Evolutionary conservation across 495 filamentous ascomycete species (phyloP), one percentile per base, ranked within the genome.

Genomic region (Xanthoparmelia taractica): DNA sequence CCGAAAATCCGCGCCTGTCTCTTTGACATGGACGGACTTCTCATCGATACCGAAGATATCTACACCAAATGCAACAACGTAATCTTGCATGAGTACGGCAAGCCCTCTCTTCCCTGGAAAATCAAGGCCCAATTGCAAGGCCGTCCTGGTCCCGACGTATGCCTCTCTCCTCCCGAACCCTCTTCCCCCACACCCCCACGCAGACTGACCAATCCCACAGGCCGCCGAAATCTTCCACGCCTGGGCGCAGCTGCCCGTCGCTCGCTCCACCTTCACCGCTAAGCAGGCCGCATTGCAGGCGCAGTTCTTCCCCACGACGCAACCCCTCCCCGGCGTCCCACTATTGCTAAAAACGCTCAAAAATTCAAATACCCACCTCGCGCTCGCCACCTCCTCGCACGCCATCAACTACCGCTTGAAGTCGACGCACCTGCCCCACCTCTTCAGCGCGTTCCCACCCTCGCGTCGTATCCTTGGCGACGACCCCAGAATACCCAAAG

Each of bases 1-100:
- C 91, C 90, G 31, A 86, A 87, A 55, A 83, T 97, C 62, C 84
- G 91, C 62, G 94, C 94, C 63, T 96, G 92, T 76, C 86, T 99
- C 63, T 99, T 99, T 72, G 94, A 98, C 80, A 96, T 98, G 92
- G 94, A 98, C 72, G 94, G 94, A 50, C 86, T 98, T 34, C 82
- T 98, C 25, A 86, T 98, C 66, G 86, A 97, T 75, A 90, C 90
- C 20, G 94, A 99, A 70, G 95, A 99, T 73, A 82, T 88, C 63
- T 97, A 97, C 78, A 94, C 90, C 0, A 72, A 82, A 31, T 87
- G 87, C 73, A 88, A 90, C 34, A 96, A 97, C 74, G 74, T 84
- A 43, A 81, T 97, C 47, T 87, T 99, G 10, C 76, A 78, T 47
- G 82, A 88, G 70, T 87, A 92, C 72, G 82, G 82, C 63, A 85